Percentiles rank a stretch among this genome's conserved stretches.
Evolutionary conservation across 2,329 filamentous ascomycete species (phyloP).

Genomic region (Periconia sp.): DNA sequence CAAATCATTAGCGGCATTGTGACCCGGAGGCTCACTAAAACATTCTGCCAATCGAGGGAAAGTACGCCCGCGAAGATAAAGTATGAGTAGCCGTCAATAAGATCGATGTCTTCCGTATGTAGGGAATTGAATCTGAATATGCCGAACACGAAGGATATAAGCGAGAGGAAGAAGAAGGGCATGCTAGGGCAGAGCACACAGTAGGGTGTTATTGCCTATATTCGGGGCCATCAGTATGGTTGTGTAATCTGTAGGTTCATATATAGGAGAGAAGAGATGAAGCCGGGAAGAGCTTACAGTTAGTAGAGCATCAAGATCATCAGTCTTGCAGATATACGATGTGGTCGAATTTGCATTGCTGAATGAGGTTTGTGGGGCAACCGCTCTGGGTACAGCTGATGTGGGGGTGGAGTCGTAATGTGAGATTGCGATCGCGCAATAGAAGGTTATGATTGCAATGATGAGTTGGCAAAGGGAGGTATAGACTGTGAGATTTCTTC

Average conservation of each 20-base stretch:
- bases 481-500: neutral
- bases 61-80: neutral
- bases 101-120: neutral
- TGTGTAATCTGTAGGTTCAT: neutral
- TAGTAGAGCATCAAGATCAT: neutral
- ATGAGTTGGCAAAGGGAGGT: neutral
- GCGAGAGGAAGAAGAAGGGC: neutral
- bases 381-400: neutral
- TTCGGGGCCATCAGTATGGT: neutral
- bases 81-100: neutral
- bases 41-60: neutral
- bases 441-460: neutral
- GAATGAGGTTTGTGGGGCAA: neutral
- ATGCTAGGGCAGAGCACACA: neutral
- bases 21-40: neutral
- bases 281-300: neutral
- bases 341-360: neutral
- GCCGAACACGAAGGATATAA: neutral
- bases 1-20: neutral
- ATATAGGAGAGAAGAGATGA: neutral
- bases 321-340: neutral
- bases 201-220: neutral
- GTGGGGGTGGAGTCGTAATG: neutral
- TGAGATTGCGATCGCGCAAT: neutral
- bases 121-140: slow-evolving; percentile 1